Base-by-base conservation (phyloP, 73 alveolate genomes). In the Paramecium biaurelia region DNA sequence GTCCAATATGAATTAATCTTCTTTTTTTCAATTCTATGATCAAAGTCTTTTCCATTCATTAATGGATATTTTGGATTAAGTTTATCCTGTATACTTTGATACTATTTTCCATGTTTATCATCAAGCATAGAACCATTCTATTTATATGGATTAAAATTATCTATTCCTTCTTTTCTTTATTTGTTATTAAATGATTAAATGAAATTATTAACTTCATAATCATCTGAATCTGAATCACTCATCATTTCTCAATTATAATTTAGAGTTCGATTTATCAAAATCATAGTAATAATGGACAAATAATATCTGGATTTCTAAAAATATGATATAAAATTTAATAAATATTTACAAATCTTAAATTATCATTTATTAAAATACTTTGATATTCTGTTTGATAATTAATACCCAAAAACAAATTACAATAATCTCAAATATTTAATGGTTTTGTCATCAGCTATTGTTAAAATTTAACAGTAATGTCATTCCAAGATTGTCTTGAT, bases 401-500 rank as follows among this genome's bases (percentile, higher is more conserved):
- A 12, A 72, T 72, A 72, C 7, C 87, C 67, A 9, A 86, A 86
- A 4, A 86, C 11, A 86, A 34, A 32, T n/a, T n/a, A n/a, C n/a
- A n/a, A n/a, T n/a, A n/a, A n/a, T n/a, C n/a, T n/a, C n/a, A n/a
- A n/a, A n/a, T n/a, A n/a, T n/a, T n/a, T n/a, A n/a, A n/a, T n/a
- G n/a, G n/a, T n/a, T n/a, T 34, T 2, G 41, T 34, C 41, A 5
- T 34, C 93, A 41, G 32, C 59, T 35, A 41, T 20, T 12, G 38
- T 63, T 70, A 88, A 42, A 6, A 88, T 28, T 42, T 88, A 70
- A 88, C 5, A 35, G 85, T 57, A 37, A 88, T 45, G 14, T 70
- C 92, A 43, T 70, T 70, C 93, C 92, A 70, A 2, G 70, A 43
- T 70, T 70, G 30, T 18, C 24, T 30, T 23, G 93, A 35, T 70